These are phyloP conservation scores for Cyamopsis tetragonoloba DNA, from an alignment of 306 rosid genomes.

Conservation along the genomic window DNA sequence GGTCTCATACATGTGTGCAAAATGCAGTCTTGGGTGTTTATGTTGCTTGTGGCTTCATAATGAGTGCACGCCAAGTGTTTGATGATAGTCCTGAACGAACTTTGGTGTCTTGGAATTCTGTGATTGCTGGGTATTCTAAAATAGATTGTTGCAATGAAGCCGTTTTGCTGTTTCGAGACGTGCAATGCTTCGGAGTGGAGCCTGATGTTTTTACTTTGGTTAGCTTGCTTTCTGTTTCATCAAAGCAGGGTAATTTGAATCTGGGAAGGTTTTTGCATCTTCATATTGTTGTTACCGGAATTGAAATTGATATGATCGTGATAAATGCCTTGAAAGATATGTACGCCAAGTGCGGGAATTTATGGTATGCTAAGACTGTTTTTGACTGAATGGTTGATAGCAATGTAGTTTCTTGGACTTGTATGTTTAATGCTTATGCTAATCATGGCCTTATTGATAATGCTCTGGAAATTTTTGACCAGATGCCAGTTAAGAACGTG, in stretches of 20 bases:
- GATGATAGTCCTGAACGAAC: constrained; percentile 52
- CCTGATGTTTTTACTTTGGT: constrained; percentile 62
- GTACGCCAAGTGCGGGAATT: constrained; percentile 70
- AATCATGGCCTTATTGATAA: constrained; percentile 43
- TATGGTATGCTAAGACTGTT: constrained; percentile 40
- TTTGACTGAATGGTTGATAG: constrained; percentile 47
- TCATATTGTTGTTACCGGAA: constrained; percentile 38
- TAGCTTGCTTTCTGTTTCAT: constrained; percentile 64
- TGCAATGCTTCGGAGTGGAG: constrained; percentile 41
- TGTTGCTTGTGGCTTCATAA: constrained; percentile 39
- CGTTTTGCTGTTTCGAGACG: constrained; percentile 44
- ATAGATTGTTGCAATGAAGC: constrained; percentile 35
- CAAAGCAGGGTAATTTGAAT: constrained; percentile 43
- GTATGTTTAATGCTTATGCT: constrained; percentile 61
- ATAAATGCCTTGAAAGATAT: constrained; percentile 58
- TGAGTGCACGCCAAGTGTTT: constrained; percentile 49
- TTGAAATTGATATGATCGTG: constrained; percentile 52
- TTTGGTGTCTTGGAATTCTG: constrained; percentile 71
- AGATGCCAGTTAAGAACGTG: constrained; percentile 61
- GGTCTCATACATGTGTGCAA: constrained; percentile 42
- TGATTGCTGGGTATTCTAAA: constrained; percentile 61
- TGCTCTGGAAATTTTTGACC: constrained; percentile 44
- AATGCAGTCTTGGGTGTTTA: constrained; percentile 50
- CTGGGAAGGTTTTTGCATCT: constrained; percentile 56
- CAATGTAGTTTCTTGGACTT: constrained; percentile 65